Evolutionary conservation across 306 rosid species (phyloP), one percentile per base, ranked within the genome.

Genomic region (Cercis canadensis): DNA sequence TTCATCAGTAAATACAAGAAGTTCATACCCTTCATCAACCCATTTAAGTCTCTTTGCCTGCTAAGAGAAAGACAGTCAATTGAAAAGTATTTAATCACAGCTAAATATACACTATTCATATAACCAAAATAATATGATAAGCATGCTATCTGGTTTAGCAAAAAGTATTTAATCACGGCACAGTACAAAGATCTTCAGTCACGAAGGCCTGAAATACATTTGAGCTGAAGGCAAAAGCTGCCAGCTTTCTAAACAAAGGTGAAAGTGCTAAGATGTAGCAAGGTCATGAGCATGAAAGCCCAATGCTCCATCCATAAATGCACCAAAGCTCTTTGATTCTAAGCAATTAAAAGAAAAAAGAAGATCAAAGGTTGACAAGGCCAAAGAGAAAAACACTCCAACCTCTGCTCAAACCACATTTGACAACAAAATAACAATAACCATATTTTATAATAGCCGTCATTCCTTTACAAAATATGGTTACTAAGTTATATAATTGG

Each of bases 41-140:
- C 97, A 92, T 83, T 89, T 89, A 78, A 89, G 58, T 76, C 89
- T 84, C 76, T 85, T 85, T 14, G 86, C 97, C 97, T 88, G 84
- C 29, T 67, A 19, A 63, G n/a, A 70, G 4, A 61, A 19, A 76
- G 49, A 18, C n/a, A 16, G 21, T 67, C 55, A 57, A 40, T 31
- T n/a, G 68, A 31, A 63, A 13, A 63, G 7, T 3, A 17, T 45
- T 13, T 37, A n/a, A 24, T 24, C 29, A 24, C 2, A 24, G 29
- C 3, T 24, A 24, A 24, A 46, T 73, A 11, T 10, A 55, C 33
- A 17, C 13, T 44, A 65, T 47, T 29, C 21, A 66, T 56, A 6
- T 39, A 10, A 43, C 49, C 21, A 57, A 33, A 34, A 10, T 58
- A 43, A 59, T 19, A 17, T 60, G 57, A 54, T 7, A 76, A 50